phyloP scores from a whole-genome alignment of 78 protist genomes.

The Dictyostelium intermedium region DNA sequence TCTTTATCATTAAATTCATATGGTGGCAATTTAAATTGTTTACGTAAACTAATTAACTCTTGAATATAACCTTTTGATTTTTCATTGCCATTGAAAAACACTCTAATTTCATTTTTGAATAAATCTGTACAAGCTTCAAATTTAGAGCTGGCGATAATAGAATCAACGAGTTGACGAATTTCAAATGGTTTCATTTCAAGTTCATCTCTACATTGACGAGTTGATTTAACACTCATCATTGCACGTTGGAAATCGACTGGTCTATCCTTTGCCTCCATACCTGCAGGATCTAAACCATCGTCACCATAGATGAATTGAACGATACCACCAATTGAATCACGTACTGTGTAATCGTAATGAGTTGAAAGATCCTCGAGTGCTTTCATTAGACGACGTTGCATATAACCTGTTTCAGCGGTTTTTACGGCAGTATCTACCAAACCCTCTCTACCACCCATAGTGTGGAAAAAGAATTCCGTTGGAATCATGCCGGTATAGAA shows the following conservation, averaged over 20 bases:
- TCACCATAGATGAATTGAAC: slow-evolving; percentile 96
- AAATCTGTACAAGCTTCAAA: slow-evolving; percentile 24
- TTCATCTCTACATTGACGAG: background rate
- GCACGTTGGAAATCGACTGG: slow-evolving; percentile 85
- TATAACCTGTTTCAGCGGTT: slow-evolving; percentile 99
- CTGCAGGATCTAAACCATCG: slow-evolving; percentile 96
- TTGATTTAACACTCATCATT: slow-evolving; percentile 46
- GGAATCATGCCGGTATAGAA: slow-evolving; percentile 98
- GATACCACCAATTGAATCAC: slow-evolving; percentile 89
- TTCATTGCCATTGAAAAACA: slow-evolving; percentile 22
- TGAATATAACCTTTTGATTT: slow-evolving; percentile 36
- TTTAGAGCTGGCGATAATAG: background rate
- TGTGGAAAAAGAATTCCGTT: slow-evolving; percentile 99
- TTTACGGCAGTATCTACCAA: slow-evolving; percentile 99
- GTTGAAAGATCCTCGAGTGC: slow-evolving; percentile 97
- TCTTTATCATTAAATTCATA: background rate
- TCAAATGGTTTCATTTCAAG: slow-evolving; percentile 35
- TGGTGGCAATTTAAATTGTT: background rate
- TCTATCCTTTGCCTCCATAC: slow-evolving; percentile 84
- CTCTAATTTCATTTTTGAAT: slow-evolving; percentile 59
- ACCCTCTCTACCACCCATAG: slow-evolving; percentile 99
- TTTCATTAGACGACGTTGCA: slow-evolving; percentile 95
- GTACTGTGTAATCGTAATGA: slow-evolving; percentile 96
- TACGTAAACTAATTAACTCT: slow-evolving; percentile 31
- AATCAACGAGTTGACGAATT: background rate